Evolutionary conservation across 192 early-diverging fungal genomes (phyloP).

Genomic region (Linnemannia exigua): DNA sequence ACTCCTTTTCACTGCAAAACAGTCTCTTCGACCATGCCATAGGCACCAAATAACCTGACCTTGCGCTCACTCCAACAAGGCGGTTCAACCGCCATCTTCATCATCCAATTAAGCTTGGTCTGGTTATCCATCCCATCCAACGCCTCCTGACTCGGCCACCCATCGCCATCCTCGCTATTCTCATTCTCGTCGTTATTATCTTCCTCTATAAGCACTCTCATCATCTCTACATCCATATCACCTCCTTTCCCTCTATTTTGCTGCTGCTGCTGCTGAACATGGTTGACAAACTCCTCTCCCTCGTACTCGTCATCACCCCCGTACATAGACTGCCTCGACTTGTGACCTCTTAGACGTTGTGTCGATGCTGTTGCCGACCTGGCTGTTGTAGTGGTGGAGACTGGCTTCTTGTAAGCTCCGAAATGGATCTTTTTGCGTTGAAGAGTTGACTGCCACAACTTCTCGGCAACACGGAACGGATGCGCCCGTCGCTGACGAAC

Average conservation of each 20-base stretch:
- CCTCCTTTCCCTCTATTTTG: not conserved
- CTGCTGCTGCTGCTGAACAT: not conserved
- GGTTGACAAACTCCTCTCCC: not conserved
- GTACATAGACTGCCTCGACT: not conserved
- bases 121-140: slow-evolving; percentile 28
- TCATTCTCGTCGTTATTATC: not conserved
- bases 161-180: not conserved
- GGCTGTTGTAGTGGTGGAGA: not conserved
- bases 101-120: slow-evolving; percentile 42
- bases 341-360: not conserved
- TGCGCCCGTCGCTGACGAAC: slow-evolving; percentile 14
- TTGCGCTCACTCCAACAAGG: slow-evolving; percentile 49
- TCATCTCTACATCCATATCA: slow-evolving; percentile 10
- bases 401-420: not conserved
- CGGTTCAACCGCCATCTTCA: slow-evolving; percentile 25
- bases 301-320: not conserved
- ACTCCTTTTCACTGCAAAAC: slow-evolving; percentile 20
- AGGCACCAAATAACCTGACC: slow-evolving; percentile 41
- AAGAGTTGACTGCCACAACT: slow-evolving; percentile 49
- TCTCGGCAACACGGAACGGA: slow-evolving; percentile 27
- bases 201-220: not conserved
- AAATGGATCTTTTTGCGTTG: slow-evolving; percentile 8
- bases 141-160: slow-evolving; percentile 26
- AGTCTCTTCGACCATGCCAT: slow-evolving; percentile 27
- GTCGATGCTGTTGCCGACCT: not conserved